A percentile compares a stretch with the other conserved stretches of the same genome.
Evolutionary conservation across 108 stramenopile species (phyloP).

Genomic region (Nitzschia sp.): DNA sequence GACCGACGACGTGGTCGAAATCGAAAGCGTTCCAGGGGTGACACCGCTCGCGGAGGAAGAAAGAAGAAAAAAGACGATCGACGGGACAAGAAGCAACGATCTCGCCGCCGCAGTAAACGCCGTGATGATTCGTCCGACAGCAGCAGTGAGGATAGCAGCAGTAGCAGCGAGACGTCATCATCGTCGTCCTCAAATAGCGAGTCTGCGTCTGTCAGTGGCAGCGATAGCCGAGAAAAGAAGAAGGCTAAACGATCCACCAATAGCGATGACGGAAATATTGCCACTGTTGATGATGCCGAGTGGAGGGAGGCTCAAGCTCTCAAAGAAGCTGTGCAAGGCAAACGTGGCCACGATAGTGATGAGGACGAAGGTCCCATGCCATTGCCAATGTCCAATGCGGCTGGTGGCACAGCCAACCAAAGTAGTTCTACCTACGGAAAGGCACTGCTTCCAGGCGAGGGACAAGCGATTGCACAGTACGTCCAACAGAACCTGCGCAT

Average conservation of each 20-base stretch:
- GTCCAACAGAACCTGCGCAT: conserved; percentile 98
- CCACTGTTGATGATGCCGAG: conserved; percentile 39
- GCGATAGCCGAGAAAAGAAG: conserved; percentile 1
- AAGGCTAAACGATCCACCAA: neutral
- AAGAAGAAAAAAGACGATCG: neutral
- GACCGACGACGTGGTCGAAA: conserved; percentile 9
- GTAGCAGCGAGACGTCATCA: conserved; percentile 2
- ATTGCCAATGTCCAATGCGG: conserved; percentile 49
- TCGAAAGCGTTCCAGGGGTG: neutral
- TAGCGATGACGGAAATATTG: neutral
- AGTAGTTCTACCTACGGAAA: conserved; percentile 72
- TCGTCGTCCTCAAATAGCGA: conserved; percentile 6
- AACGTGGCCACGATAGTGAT: conserved; percentile 45
- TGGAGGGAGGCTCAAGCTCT: conserved; percentile 69
- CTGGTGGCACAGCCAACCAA: conserved; percentile 36
- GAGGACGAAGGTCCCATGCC: conserved; percentile 75
- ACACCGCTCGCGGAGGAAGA: neutral
- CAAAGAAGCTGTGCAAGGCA: conserved; percentile 69
- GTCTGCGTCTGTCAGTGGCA: neutral
- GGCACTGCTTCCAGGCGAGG: conserved; percentile 92
- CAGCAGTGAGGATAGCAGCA: conserved; percentile 10
- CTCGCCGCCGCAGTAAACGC: neutral
- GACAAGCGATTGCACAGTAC: conserved; percentile 92
- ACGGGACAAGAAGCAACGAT: neutral
- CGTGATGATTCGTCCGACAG: neutral